Conservation (phyloP, 345 rosid species). For the Pelargonium nanum region DNA sequence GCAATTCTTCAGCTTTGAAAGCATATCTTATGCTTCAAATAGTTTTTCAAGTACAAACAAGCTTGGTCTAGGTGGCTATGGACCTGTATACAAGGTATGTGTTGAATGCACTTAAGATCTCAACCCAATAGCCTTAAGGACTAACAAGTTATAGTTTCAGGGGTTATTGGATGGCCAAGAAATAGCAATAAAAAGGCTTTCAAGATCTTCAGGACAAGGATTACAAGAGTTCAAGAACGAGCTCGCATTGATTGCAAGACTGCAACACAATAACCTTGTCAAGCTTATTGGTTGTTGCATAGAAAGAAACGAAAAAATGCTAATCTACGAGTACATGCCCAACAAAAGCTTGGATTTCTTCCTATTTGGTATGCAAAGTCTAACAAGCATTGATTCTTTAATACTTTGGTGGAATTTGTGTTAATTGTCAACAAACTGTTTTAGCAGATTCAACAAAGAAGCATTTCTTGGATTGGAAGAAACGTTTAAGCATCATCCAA, state of each 20-base stretch:
- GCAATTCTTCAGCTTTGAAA: too few species aligned
- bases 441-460: conserved; percentile 32
- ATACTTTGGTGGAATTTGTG: too few species aligned
- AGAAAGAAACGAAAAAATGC: conserved; percentile 23
- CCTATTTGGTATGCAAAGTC: conserved; percentile 22
- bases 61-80: too few species aligned
- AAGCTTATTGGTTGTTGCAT: conserved; percentile 26
- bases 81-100: too few species aligned
- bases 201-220: conserved; percentile 27
- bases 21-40: too few species aligned
- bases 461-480: conserved; percentile 37
- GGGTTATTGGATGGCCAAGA: too few species aligned
- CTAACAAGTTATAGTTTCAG: too few species aligned
- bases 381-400: neutral
- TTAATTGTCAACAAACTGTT: too few species aligned
- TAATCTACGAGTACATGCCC: conserved; percentile 30
- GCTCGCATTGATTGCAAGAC: conserved; percentile 22
- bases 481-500: conserved; percentile 35
- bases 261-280: conserved; percentile 30
- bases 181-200: conserved; percentile 18
- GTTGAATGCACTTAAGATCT: too few species aligned
- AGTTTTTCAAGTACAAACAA: too few species aligned
- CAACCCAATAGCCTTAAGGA: too few species aligned
- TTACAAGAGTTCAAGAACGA: conserved; percentile 30
- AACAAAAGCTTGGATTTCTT: conserved; percentile 34